A percentile compares a stretch with the other conserved stretches of the same genome.
phyloP scores from a whole-genome alignment of 495 filamentous ascomycete genomes.

The Xylaria palmicola region DNA sequence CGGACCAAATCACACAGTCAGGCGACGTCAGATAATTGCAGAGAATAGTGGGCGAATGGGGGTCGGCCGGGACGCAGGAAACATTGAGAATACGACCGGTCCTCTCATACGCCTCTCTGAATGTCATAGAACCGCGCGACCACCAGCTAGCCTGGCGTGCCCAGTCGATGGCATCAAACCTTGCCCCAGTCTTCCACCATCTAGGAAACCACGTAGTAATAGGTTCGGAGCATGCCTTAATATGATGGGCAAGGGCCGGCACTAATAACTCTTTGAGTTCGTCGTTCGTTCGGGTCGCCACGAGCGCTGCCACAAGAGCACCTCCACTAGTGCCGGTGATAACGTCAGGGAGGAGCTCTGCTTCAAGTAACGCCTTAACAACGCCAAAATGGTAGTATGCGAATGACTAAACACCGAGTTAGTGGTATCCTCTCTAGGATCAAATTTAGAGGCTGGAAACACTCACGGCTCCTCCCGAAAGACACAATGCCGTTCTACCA shows the following conservation, averaged over 20 bases:
- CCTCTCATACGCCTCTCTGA: slow-evolving; percentile 89
- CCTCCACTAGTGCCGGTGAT: slow-evolving; percentile 96
- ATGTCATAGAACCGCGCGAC: slow-evolving; percentile 83
- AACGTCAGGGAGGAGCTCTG: slow-evolving; percentile 81
- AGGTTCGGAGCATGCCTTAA: slow-evolving; percentile 79
- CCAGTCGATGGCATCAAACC: slow-evolving; percentile 93
- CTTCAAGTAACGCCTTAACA: slow-evolving; percentile 85
- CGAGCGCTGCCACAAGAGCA: slow-evolving; percentile 83
- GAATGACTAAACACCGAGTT: slow-evolving; percentile 47
- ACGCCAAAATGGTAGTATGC: slow-evolving; percentile 97
- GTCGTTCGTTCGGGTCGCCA: slow-evolving; percentile 86
- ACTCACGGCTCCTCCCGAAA: slow-evolving; percentile 82
- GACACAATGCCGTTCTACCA: slow-evolving; percentile 86
- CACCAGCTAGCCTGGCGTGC: slow-evolving; percentile 86
- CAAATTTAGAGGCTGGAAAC: neutral
- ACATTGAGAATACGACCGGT: slow-evolving; percentile 95
- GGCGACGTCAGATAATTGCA: slow-evolving; percentile 92
- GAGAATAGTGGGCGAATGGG: slow-evolving; percentile 86
- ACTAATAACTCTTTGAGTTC: slow-evolving; percentile 84
- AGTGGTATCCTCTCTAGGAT: neutral
- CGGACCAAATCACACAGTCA: slow-evolving; percentile 97
- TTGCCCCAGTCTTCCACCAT: slow-evolving; percentile 89
- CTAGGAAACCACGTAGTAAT: slow-evolving; percentile 74
- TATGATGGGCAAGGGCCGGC: slow-evolving; percentile 78
- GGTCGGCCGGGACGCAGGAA: slow-evolving; percentile 94